Evolutionary conservation across 352 stramenopile genomes (phyloP), one percentile per base, ranked within the genome.

Genomic region (Pythium inflatum): DNA sequence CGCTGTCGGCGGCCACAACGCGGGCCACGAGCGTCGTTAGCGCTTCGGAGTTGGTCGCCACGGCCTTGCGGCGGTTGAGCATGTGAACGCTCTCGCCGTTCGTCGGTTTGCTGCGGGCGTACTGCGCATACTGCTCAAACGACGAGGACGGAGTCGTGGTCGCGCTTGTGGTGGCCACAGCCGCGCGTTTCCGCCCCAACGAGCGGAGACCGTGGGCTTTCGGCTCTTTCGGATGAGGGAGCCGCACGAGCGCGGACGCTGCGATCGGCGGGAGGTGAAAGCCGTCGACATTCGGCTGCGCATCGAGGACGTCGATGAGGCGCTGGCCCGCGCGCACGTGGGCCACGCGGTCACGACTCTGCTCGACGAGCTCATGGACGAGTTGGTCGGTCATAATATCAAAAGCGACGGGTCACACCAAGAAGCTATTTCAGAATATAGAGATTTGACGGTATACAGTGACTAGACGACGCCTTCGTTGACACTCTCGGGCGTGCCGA

Each of bases 281-380:
- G 36, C 28, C 31, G 6, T 25, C 28, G 9, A 40, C 36, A 11
- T 36, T 41, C 0, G 16, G 55, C 31, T 65, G 65, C 20, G 55
- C n/a, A 50, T 80, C 63, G 48, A 88, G 62, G 22, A 88, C 77
- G 22, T 76, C 62, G 8, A 73, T 36, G 11, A 91, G 71, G 36
- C 74, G 82, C 57, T 80, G 78, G 7, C 83, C 83, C 0, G 83
- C 80, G 2, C 81, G 80, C 49, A 87, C 80, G 53, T 88, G 80
- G 45, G 77, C 68, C 12, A 90, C 77, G 31, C 83, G 80, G 41
- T 89, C 78, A 43, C 71, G 71, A 27, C 83, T 91, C 62, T 81
- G 73, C 53, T 90, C 77, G n/a, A 91, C 71, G 25, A 91, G 74
- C 24, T 81, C 78, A 59, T 81, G 83, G 45, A 90, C 77, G 24